These are phyloP conservation scores for Fomitopsis palustris DNA, from an alignment of 1,284 basidiomycete genomes.

Conservation along the genomic window DNA sequence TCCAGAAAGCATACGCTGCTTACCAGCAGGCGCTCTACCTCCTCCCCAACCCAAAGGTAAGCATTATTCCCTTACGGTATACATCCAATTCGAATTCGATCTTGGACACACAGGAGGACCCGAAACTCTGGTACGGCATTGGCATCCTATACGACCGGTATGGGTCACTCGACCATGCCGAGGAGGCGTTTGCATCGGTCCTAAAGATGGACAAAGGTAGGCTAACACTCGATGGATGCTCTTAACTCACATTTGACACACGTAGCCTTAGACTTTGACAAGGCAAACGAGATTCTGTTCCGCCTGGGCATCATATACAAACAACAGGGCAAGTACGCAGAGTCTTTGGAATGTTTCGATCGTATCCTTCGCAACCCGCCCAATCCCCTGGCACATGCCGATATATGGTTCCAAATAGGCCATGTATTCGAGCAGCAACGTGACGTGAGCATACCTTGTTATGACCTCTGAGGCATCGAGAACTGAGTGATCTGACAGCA, in stretches of 20 bases:
- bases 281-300: constrained; percentile 98
- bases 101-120: constrained; percentile 65
- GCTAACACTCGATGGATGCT: not conserved
- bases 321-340: constrained; percentile 91
- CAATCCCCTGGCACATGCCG: constrained; percentile 91
- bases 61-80: constrained; percentile 10
- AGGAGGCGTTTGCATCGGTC: constrained; percentile 97
- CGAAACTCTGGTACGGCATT: constrained; percentile 99
- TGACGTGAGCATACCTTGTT: constrained; percentile 60
- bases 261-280: constrained; percentile 79
- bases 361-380: constrained; percentile 96
- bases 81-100: constrained; percentile 9
- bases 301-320: constrained; percentile 99
- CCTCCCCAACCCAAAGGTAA: constrained; percentile 90
- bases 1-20: constrained; percentile 97
- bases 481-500: constrained; percentile 49
- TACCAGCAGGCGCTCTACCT: constrained; percentile 98
- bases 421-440: constrained; percentile 98
- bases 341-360: constrained; percentile 89
- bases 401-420: constrained; percentile 99
- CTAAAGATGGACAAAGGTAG: constrained; percentile 94
- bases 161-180: constrained; percentile 96
- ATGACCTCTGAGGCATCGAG: not conserved
- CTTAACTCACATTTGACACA: not conserved
- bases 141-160: constrained; percentile 99